Evolutionary conservation across 1,284 basidiomycete species (phyloP), one percentile per base, ranked within the genome.

Genomic region (Ceratobasidium sp.): DNA sequence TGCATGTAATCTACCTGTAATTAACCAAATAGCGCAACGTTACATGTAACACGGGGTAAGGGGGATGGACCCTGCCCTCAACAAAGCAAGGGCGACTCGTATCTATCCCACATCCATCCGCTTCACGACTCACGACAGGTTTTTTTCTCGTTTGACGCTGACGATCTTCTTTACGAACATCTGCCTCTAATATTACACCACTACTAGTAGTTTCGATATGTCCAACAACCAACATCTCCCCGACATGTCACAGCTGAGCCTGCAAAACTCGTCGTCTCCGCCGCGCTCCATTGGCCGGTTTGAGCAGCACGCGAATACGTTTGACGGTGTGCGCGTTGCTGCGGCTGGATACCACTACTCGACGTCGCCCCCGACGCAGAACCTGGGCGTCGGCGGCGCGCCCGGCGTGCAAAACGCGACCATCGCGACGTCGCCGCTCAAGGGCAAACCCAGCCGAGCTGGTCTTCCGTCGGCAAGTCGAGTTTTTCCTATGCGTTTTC

Each of bases 261-360:
- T 94, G 84, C 87, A 88, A 84, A 87, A 89, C 73, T n/a, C n/a
- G n/a, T 83, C 85, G 80, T 86, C 88, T 78, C 89, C 89, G 84
- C 90, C 89, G 89, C 92, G 91, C 88, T 88, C 92, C 87, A 89
- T 94, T 86, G 92, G 94, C 84, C 85, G 86, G 92, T 93, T 93
- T 85, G 93, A 94, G 87, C 92, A 90, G 85, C 91, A 93, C 83
- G 88, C 86, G 84, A 86, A 86, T 82, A 84, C 81, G 83, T 83
- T 77, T 80, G 86, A 85, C 77, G 85, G 82, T 82, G 89, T 90
- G 83, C 84, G 85, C 79, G 90, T 86, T 90, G 83, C 85, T 88
- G 73, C 90, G 92, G 19, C 89, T 90, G 73, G 89, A 89, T 79
- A 88, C 88, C 83, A 78, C 76, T 68, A 88, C 92, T 82, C 87